Evolutionary conservation across 495 filamentous ascomycete species (phyloP), one percentile per base, ranked within the genome.

Genomic region (Rostrohypoxylon terebratum): DNA sequence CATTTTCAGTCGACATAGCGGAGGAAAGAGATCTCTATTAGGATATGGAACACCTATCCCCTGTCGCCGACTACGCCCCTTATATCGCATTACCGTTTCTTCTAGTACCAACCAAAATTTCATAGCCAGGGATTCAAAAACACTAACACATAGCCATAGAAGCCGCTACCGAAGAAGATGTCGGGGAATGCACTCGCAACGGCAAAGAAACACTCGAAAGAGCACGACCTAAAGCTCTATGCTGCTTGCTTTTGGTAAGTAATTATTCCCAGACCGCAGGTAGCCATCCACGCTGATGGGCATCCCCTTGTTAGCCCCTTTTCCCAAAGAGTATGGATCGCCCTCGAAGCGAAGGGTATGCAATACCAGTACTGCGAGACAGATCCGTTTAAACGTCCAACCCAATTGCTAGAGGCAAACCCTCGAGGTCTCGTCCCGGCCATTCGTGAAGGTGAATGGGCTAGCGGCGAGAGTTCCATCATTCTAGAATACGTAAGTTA

Each of bases 311-410:
- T 28, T 40, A 83, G 81, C 71, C 81, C 82, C 66, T 97, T 97
- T 79, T 94, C 96, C 1, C 94, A 98, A 80, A 90, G 95, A 11
- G 93, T 97, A 18, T 98, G 95, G 95, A 97, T 98, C 70, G 90
- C 95, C 6, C 84, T 98, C n/a, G 94, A 98, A 79, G 81, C 89
- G 57, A 97, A 97, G 77, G 86, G 88, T 4, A 84, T 97, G 45
- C 83, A 84, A 20, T 98, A 98, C 73, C 93, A 97, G 76, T 98
- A 98, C 77, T 90, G 94, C 68, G 95, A 97, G 78, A 90, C 94
- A 28, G 92, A 97, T 75, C 94, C 94, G 3, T 96, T 94, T 74
- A 86, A 91, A 69, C 78, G 73, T 11, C 92, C 93, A 14, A 86
- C 89, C 59, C 87, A 87, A 14, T 79, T 97, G 38, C 84, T 97